Base-by-base conservation (phyloP, 345 rosid species). In the Noccaea bulbosa region DNA sequence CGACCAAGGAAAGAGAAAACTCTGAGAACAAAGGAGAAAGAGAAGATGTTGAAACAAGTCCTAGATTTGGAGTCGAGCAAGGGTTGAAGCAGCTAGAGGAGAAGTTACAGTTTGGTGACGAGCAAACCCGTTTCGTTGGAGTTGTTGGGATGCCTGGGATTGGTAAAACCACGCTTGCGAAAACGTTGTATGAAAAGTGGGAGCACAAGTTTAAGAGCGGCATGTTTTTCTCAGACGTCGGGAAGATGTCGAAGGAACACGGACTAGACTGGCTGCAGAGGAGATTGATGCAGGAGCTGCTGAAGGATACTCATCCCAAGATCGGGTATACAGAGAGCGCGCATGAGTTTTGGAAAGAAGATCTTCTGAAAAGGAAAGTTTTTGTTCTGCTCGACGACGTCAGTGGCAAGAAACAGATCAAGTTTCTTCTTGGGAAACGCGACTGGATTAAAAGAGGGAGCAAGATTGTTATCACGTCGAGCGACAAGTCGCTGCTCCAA, bases 371-470 rank as follows among this genome's bases (percentile, higher is more conserved):
- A 4, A 37, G 11, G 3, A 10, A 35, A 34, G 32, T 59, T 1
- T 50, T 70, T n/a, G 2, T 70, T 35, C 39, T 70, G 22, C 48
- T 70, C 1, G 66, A 70, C 14, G 48, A 46, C 5, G 57, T 70
- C 5, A n/a, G 34, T 56, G 3, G 15, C 15, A n/a, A 32, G 57
- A 1, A 5, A 20, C 66, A 70, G 39, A 39, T 70, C 4, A 2
- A 47, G 2, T 7, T 3, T 44, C 72, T 67, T 11, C 12, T 67
- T 8, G 63, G 54, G 1, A 44, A 27, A 16, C 9, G 51, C 0
- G 34, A 67, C 0, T 67, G 63, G 72, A 11, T 67, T 0, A 67
- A 15, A 11, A 8, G 11, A 17, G 78, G 78, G 9, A 75, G 78
- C 20, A 60, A 41, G 45, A 61, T 75, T 41, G 59, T 68, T 12